Conservation (phyloP, 352 stramenopile genomes). For the Phytophthora aleatoria region DNA sequence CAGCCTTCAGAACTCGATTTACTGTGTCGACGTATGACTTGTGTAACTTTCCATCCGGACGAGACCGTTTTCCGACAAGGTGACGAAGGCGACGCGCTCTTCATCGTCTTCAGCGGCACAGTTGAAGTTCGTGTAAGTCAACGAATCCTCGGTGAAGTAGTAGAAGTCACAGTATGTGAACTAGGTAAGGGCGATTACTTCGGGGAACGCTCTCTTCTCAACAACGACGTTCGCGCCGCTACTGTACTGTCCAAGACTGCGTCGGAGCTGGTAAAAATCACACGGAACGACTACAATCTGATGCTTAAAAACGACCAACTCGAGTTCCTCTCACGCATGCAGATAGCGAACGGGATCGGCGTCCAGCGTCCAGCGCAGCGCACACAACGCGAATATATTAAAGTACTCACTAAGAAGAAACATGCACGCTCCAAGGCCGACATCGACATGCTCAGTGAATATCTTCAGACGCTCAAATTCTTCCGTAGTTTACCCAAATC, state of each 20-base stretch:
- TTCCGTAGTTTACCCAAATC: constrained; percentile 65
- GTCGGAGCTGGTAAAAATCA: constrained; percentile 68
- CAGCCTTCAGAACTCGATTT: constrained; percentile 64
- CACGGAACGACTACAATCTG: constrained; percentile 70
- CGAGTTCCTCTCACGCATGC: constrained; percentile 68
- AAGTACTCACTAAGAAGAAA: constrained; percentile 61
- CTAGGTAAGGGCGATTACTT: constrained; percentile 75
- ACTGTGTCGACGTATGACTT: constrained; percentile 63
- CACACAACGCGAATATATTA: constrained; percentile 58
- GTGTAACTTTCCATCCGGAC: constrained; percentile 49
- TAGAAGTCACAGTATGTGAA: constrained; percentile 75
- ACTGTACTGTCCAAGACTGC: constrained; percentile 64
- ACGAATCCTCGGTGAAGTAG: constrained; percentile 57
- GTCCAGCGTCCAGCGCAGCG: constrained; percentile 26
- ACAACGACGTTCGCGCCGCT: constrained; percentile 60
- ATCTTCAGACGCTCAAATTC: constrained; percentile 79
- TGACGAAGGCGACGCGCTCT: constrained; percentile 76
- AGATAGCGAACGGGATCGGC: constrained; percentile 48
- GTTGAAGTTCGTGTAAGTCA: constrained; percentile 71
- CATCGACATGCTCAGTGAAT: constrained; percentile 68
- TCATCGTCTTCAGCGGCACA: constrained; percentile 65
- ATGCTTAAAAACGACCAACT: constrained; percentile 79
- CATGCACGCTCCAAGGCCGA: constrained; percentile 50
- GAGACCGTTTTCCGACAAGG: constrained; percentile 74
- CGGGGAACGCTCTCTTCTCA: constrained; percentile 67